These are phyloP conservation scores for Williopsis jadinii DNA, from an alignment of 1,139 yeast species.

Conservation along the genomic window DNA sequence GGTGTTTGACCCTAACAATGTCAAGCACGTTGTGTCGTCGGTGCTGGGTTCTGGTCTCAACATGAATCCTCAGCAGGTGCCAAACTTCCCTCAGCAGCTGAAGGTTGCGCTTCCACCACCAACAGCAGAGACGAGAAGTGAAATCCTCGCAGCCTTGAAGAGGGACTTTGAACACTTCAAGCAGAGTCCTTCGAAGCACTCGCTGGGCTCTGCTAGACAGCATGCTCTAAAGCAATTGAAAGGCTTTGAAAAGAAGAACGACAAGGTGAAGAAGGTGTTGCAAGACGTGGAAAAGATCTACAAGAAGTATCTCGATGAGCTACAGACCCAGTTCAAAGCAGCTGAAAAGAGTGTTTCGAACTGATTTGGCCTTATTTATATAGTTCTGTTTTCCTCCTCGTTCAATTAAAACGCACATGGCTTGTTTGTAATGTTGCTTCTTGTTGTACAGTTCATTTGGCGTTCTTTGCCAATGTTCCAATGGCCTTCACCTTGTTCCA, in stretches of 20 bases:
- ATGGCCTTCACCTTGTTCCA: conserved; percentile 62
- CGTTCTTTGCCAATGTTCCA: conserved; percentile 38
- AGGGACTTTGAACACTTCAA: conserved; percentile 57
- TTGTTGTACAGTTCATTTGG: conserved; percentile 12
- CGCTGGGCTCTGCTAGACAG: conserved; percentile 58
- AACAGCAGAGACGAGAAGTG: conserved; percentile 61
- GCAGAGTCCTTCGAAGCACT: conserved; percentile 41
- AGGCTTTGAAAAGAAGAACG: conserved; percentile 50
- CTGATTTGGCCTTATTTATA: not conserved
- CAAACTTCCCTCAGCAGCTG: conserved; percentile 64
- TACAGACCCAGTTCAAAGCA: conserved; percentile 50
- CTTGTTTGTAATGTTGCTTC: too few species aligned
- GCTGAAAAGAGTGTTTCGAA: conserved; percentile 43
- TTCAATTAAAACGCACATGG: too few species aligned
- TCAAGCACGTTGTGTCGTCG: conserved; percentile 61
- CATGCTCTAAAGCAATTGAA: conserved; percentile 54
- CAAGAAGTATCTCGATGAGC: conserved; percentile 53
- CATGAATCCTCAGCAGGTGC: conserved; percentile 72
- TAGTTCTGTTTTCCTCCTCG: not conserved
- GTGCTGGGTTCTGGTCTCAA: conserved; percentile 64
- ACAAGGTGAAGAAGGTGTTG: conserved; percentile 44
- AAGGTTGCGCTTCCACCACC: conserved; percentile 72
- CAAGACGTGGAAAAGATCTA: conserved; percentile 61
- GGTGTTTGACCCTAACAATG: conserved; percentile 73
- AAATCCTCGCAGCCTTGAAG: conserved; percentile 53